Base-by-base conservation (phyloP, 192 early-diverging fungal genomes). In the Podila clonocystis region DNA sequence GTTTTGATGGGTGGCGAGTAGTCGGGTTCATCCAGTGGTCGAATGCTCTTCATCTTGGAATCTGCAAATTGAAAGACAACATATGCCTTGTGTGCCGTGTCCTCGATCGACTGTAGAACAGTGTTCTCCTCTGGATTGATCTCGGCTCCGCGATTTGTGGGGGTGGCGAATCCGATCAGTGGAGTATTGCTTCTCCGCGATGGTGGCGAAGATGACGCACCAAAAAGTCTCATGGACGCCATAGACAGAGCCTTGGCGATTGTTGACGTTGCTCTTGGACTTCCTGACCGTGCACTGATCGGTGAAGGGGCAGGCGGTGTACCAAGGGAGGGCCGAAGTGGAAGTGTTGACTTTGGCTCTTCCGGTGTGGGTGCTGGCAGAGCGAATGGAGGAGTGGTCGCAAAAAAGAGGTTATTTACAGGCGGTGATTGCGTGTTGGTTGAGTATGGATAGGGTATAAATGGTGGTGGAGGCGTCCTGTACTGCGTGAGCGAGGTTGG, bases 71-170 rank as follows among this genome's bases (percentile, higher is more conserved):
- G 88, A 50, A 85, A 86, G 66, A 95, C 89, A 0, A 92, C 90
- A 83, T 90, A 83, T 0, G 91, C 94, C 75, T 93, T 93, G 59
- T 87, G 87, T 0, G 94, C 92, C 60, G 91, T 80, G 8, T 88
- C 90, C 63, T 95, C 91, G 74, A 95, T 91, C 8, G 84, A 73
- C 34, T 88, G 83, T 24, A 94, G 82, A 0, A 88, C 86, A 13
- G 84, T 68, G 55, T 87, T 88, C 68, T 93, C 68, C n/a, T 72
- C 67, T 1, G 75, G 63, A 38, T 29, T 60, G 8, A 71, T 33
- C 34, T 74, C 69, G 11, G 62, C 26, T 1, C 57, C 63, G 17
- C n/a, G 62, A 50, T 34, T 70, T 20, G 13, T 68, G 59, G 65
- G 4, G 5, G 72, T 80, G 33, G 38, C 57, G 31, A 82, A 76